A percentile compares a stretch with the other conserved stretches of the same genome.
Evolutionary conservation across 2,329 filamentous ascomycete species (phyloP).

Genomic region (Sarocladium brachiariae): DNA sequence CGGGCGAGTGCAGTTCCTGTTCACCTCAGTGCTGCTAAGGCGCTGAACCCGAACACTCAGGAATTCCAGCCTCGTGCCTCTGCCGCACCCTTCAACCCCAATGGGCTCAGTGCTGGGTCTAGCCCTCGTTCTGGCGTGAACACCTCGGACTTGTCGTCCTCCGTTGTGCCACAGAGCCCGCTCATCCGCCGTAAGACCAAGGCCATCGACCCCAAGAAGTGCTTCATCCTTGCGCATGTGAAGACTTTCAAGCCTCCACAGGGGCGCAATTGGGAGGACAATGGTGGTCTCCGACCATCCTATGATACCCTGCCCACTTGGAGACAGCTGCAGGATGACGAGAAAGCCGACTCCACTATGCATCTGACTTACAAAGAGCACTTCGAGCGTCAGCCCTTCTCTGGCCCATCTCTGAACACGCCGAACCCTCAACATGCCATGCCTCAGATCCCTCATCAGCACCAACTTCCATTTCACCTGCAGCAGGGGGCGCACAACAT

Average conservation of each 20-base stretch:
- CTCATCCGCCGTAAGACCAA: slow-evolving; percentile 66
- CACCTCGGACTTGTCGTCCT: slow-evolving; percentile 26
- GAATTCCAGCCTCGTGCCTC: slow-evolving; percentile 85
- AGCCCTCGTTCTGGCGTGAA: slow-evolving; percentile 62
- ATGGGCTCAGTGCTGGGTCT: slow-evolving; percentile 56
- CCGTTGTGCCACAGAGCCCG: slow-evolving; percentile 29
- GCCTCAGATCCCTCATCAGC: slow-evolving; percentile 71
- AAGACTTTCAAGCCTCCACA: slow-evolving; percentile 46
- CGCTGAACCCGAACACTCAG: slow-evolving; percentile 58
- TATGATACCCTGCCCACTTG: slow-evolving; percentile 83
- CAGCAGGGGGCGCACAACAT: slow-evolving; percentile 66
- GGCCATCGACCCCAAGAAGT: slow-evolving; percentile 65
- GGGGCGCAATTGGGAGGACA: slow-evolving; percentile 61
- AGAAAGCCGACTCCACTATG: slow-evolving; percentile 61
- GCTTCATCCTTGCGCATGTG: slow-evolving; percentile 46
- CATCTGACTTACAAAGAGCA: slow-evolving; percentile 65
- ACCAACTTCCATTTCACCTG: slow-evolving; percentile 77
- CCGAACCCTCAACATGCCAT: slow-evolving; percentile 63
- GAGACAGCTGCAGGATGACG: slow-evolving; percentile 65
- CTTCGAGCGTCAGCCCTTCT: slow-evolving; percentile 63
- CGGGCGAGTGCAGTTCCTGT: slow-evolving; percentile 44
- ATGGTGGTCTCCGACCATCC: slow-evolving; percentile 75
- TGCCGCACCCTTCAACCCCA: slow-evolving; percentile 75
- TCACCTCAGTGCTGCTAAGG: slow-evolving; percentile 39
- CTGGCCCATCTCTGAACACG: slow-evolving; percentile 53